phyloP scores from a whole-genome alignment of 176 grass and related monocot species.

The Oryza coarctata region DNA sequence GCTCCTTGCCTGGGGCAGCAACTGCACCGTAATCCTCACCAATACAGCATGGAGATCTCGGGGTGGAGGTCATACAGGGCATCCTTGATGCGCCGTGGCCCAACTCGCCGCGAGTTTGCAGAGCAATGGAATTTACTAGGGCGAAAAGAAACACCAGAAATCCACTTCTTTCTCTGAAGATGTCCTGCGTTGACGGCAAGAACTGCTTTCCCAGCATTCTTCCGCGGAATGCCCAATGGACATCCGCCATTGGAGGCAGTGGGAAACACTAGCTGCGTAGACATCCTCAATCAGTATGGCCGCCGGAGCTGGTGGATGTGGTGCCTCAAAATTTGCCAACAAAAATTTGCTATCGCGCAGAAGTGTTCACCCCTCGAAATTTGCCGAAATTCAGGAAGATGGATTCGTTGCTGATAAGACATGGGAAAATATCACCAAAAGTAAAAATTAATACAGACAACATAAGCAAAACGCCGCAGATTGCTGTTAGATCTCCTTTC shows the following conservation, averaged over 20 bases:
- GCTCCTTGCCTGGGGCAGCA: slow-evolving; percentile 40
- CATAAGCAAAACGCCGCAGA: background rate
- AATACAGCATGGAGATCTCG: slow-evolving; percentile 68
- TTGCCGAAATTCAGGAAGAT: background rate
- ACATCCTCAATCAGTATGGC: slow-evolving; percentile 18
- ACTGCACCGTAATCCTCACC: slow-evolving; percentile 39
- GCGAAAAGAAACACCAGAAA: background rate
- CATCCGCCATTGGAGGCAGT: slow-evolving; percentile 5
- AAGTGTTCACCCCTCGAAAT: background rate
- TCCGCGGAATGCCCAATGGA: background rate
- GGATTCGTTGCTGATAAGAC: background rate
- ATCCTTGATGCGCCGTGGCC: slow-evolving; percentile 46
- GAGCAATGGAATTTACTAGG: slow-evolving; percentile 31
- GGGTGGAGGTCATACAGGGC: slow-evolving; percentile 65
- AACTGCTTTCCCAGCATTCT: slow-evolving; percentile 10
- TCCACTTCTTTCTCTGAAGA: slow-evolving; percentile 23
- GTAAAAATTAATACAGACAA: background rate
- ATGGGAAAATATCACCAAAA: background rate
- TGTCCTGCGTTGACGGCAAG: background rate
- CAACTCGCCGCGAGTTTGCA: slow-evolving; percentile 37
- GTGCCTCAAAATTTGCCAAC: background rate
- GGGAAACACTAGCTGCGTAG: slow-evolving; percentile 24
- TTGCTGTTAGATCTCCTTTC: background rate
- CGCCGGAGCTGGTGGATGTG: background rate
- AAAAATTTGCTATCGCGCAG: background rate